Evolutionary conservation across 2,329 filamentous ascomycete species (phyloP).

Genomic region (Colletotrichum caudatum): DNA sequence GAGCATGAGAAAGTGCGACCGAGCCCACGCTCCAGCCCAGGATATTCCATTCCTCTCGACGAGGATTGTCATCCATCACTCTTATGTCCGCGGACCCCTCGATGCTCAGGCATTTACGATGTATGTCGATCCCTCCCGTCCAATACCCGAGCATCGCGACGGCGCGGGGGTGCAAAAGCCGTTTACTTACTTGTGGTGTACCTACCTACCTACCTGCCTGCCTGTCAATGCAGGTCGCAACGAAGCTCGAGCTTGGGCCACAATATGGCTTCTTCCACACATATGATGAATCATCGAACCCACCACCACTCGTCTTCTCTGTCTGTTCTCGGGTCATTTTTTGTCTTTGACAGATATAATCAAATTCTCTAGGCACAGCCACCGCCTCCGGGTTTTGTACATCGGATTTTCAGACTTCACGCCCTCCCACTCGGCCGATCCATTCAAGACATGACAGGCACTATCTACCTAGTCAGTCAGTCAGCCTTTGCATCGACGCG

Average conservation of each 20-base stretch:
- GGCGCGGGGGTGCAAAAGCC: constrained; percentile 8
- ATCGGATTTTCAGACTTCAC: neutral
- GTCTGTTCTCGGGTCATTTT: constrained; percentile 24
- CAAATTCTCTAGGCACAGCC: neutral
- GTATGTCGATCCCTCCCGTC: constrained; percentile 11
- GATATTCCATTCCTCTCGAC: neutral
- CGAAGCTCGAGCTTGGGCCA: constrained; percentile 22
- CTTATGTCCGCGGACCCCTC: too few relatives aligned
- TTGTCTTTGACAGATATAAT: neutral
- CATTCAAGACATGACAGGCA: neutral
- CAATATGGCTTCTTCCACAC: neutral
- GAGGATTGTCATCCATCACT: neutral
- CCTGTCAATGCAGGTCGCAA: constrained; percentile 31
- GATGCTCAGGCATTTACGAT: neutral
- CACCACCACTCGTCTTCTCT: neutral
- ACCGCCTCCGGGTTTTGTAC: neutral
- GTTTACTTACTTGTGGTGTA: neutral
- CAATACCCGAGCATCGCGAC: neutral
- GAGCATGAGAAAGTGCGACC: constrained; percentile 17
- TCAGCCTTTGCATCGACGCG: neutral
- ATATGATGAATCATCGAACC: constrained; percentile 40
- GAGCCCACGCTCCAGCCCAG: neutral
- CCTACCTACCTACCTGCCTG: constrained; percentile 4
- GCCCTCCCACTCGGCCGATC: constrained; percentile 20
- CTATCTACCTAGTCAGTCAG: neutral